phyloP scores from a whole-genome alignment of 176 grass and related monocot genomes.

The Hordeum marinum region DNA sequence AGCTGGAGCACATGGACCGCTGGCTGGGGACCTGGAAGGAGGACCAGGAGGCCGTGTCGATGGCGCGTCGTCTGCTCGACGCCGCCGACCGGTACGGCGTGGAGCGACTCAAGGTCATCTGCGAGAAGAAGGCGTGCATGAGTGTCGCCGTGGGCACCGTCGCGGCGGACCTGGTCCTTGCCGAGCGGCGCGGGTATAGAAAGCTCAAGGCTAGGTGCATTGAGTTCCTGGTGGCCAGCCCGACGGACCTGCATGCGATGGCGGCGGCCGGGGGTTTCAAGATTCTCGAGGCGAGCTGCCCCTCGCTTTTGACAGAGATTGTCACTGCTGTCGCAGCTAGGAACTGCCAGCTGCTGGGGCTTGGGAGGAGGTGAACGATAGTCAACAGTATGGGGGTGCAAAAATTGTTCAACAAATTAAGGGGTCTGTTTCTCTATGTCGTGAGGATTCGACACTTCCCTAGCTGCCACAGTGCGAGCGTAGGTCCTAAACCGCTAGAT shows the following conservation, averaged over 20 bases:
- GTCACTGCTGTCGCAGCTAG: background rate
- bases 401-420: too few species aligned
- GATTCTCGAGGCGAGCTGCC: background rate
- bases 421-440: too few species aligned
- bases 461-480: too few species aligned
- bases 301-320: background rate
- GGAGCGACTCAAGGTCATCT: slow-evolving; percentile 45
- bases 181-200: slow-evolving; percentile 28
- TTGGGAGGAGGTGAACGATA: background rate
- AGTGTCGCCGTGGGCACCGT: slow-evolving; percentile 20
- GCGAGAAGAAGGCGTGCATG: slow-evolving; percentile 17
- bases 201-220: slow-evolving; percentile 46
- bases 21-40: background rate
- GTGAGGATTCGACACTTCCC: too few species aligned
- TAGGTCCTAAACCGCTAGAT: too few species aligned
- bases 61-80: slow-evolving; percentile 35
- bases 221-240: slow-evolving; percentile 14
- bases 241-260: slow-evolving; percentile 2
- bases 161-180: slow-evolving; percentile 30
- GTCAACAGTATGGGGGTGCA: background rate
- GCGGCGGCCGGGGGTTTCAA: background rate
- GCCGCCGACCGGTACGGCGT: slow-evolving; percentile 43
- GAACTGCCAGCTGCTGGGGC: background rate
- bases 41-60: background rate
- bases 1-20: background rate